Base-by-base conservation (phyloP, 2,329 filamentous ascomycete genomes). In the Fragosphaeria purpurea region DNA sequence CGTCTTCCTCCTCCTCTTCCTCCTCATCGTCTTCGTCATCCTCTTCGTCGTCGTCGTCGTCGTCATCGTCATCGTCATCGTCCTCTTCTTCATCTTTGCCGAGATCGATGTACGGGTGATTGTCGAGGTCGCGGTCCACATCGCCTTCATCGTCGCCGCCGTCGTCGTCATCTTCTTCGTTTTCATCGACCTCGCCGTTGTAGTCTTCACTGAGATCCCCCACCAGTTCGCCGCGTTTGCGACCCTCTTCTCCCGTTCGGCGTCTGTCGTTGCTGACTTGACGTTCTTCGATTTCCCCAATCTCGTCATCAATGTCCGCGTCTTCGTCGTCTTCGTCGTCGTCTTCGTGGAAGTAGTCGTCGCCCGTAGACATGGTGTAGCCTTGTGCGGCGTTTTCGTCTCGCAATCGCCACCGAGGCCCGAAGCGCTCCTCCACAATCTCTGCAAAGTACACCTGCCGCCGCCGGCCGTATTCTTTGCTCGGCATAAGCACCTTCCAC, bases 401-500 rank as follows among this genome's bases (percentile, higher is more conserved):
- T 5, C 52, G 54, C 22, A 66, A 65, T 11, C 67, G 68, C 54
- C 70, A 73, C 5, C 69, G 67, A 48, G 67, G 63, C 6, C 72
- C 70, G 58, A 77, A 80, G 31, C 79, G 72, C 59, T 78, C 73
- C 59, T 80, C 71, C 10, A 82, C 68, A 52, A 77, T 81, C 42
- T 74, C 73, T 57, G 78, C 79, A 63, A 77, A 82, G 56, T 76
- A 72, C 54, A 77, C 73, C 6, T 77, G 76, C 38, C 77, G 70
- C 46, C 72, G 70, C 55, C 77, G 73, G 0, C 80, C 80, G 56
- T 76, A 75, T 52, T 80, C 77, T 13, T 82, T 74, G 3, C 76
- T 74, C 4, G 78, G 79, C 76, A 83, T 82, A 1, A 69, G 69
- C 0, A 78, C 70, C 34, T 74, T 71, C 74, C 77, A 80, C 30